These are phyloP conservation scores for Tanacetum coccineum DNA, from an alignment of 129 eudicot genomes.

Conservation along the genomic window DNA sequence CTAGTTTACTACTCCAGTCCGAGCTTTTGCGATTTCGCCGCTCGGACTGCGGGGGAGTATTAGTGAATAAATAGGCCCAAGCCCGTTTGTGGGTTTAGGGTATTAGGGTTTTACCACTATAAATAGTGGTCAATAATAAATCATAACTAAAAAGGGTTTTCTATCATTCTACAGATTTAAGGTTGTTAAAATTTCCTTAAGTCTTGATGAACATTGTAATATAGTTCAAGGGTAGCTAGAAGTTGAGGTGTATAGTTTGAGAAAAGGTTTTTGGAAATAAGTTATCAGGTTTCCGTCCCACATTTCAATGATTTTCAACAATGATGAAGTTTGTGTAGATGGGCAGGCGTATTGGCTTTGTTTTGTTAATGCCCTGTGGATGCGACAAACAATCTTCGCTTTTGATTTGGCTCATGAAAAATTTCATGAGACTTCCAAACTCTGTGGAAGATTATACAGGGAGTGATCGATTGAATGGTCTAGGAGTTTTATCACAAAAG, in stretches of 20 bases:
- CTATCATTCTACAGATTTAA: too few relatives aligned
- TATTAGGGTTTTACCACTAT: too few relatives aligned
- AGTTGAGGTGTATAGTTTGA: neutral
- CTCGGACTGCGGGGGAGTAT: too few relatives aligned
- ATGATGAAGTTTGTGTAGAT: neutral
- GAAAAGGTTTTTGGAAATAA: neutral
- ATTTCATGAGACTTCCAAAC: constrained; percentile 1
- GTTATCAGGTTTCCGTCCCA: neutral
- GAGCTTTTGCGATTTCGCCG: too few relatives aligned
- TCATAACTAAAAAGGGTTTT: too few relatives aligned
- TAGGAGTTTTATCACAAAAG: neutral
- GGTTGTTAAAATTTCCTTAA: neutral
- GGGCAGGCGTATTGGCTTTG: neutral
- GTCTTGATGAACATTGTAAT: neutral
- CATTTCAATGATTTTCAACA: neutral
- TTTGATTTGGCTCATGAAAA: neutral
- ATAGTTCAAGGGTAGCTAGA: neutral
- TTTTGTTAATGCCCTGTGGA: neutral
- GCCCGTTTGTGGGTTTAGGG: too few relatives aligned
- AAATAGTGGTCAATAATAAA: too few relatives aligned
- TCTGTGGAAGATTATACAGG: neutral
- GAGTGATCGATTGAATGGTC: neutral
- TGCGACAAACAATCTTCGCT: neutral
- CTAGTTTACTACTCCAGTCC: too few relatives aligned
- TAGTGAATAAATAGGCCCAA: too few relatives aligned